phyloP scores from a whole-genome alignment of 129 eudicot genomes.

The Helichrysum umbraculigerum region DNA sequence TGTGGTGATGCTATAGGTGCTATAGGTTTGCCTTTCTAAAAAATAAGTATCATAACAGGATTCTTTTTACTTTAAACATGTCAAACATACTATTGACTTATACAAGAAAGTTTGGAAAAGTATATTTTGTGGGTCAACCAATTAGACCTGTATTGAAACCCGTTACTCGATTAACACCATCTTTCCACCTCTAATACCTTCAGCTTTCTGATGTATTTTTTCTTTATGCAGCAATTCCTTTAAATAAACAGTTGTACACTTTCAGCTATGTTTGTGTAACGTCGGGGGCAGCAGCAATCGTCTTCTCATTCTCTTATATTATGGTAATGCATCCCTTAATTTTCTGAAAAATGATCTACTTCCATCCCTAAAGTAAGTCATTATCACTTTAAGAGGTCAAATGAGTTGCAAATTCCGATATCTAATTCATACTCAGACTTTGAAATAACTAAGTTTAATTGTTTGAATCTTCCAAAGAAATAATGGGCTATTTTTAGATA shows the following conservation, averaged over 20 bases:
- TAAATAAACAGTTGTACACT: conserved; percentile 82
- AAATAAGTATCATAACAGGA: too few relatives aligned
- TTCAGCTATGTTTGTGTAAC: conserved; percentile 89
- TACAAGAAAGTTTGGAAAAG: too few relatives aligned
- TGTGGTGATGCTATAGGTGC: too few relatives aligned
- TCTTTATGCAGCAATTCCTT: conserved; percentile 66
- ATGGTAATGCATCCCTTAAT: conserved; percentile 45
- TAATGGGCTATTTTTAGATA: background rate
- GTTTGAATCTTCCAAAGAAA: background rate
- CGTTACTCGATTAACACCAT: too few relatives aligned
- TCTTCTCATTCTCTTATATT: conserved; percentile 62
- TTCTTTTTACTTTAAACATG: too few relatives aligned
- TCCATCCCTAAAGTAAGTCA: conserved; percentile 3
- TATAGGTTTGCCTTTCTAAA: too few relatives aligned
- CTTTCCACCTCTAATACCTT: too few relatives aligned
- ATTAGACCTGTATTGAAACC: too few relatives aligned
- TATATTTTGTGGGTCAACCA: too few relatives aligned
- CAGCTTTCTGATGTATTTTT: background rate
- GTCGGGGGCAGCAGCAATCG: conserved; percentile 76
- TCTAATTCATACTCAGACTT: background rate
- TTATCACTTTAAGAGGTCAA: conserved; percentile 11
- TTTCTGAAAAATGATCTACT: background rate
- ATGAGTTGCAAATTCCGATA: background rate
- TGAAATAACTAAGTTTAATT: too few relatives aligned
- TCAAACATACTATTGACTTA: too few relatives aligned